Evolutionary conservation across 192 early-diverging fungal species (phyloP).

Genomic region (Pecoramyces ruminantium): DNA sequence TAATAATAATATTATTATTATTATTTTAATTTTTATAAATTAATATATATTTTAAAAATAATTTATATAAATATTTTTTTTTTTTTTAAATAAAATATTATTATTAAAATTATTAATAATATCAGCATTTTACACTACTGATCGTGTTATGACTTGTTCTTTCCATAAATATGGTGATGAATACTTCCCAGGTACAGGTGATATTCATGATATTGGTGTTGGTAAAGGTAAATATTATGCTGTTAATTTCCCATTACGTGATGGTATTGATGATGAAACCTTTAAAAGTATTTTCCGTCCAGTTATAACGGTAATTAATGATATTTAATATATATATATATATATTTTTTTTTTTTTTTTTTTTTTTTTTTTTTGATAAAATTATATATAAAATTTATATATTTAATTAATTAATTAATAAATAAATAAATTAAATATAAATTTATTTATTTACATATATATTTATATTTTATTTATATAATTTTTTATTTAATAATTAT

Average conservation of each 20-base stretch:
- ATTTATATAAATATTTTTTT: neutral
- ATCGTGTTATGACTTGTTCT: slow-evolving; percentile 87
- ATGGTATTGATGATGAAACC: slow-evolving; percentile 81
- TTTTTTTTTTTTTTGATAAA: too few species aligned
- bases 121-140: slow-evolving; percentile 84
- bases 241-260: slow-evolving; percentile 87
- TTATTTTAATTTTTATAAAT: neutral
- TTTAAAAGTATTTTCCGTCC: slow-evolving; percentile 42
- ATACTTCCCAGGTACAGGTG: slow-evolving; percentile 95
- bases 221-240: slow-evolving; percentile 82
- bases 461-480: too few species aligned
- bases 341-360: neutral
- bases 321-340: neutral
- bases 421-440: too few species aligned
- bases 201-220: slow-evolving; percentile 79
- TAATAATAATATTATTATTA: too few species aligned
- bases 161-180: slow-evolving; percentile 88
- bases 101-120: too few species aligned
- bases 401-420: too few species aligned
- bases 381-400: too few species aligned
- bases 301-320: slow-evolving; percentile 5
- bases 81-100: too few species aligned
- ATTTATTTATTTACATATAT: neutral
- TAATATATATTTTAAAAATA: neutral
- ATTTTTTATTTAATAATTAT: neutral